Evolutionary conservation across 2,329 filamentous ascomycete species (phyloP).

Genomic region (Claviceps purpurea): DNA sequence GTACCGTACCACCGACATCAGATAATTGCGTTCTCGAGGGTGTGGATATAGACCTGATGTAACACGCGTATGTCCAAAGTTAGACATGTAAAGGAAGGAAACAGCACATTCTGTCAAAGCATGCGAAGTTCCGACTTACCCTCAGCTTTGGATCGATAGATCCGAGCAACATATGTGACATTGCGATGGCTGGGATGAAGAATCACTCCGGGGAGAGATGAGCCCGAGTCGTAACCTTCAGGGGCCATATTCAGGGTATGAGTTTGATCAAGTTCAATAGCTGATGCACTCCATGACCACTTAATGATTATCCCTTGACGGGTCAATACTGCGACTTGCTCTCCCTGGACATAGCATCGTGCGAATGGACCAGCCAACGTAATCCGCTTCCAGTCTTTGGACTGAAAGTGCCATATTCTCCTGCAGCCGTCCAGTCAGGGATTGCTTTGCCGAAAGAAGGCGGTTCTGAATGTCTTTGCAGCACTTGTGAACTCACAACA

Average conservation of each 20-base stretch:
- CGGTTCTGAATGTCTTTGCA: neutral
- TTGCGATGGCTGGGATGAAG: neutral
- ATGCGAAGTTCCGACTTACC: neutral
- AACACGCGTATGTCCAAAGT: neutral
- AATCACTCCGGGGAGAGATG: conserved; percentile 1
- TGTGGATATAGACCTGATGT: neutral
- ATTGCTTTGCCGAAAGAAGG: neutral
- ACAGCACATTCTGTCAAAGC: neutral
- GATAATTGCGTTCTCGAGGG: neutral
- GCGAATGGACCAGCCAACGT: conserved; percentile 9
- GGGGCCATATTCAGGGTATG: neutral
- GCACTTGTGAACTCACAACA: conserved; percentile 5
- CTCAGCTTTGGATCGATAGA: neutral
- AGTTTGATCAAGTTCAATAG: conserved; percentile 8
- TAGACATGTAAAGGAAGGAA: neutral
- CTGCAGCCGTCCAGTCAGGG: conserved; percentile 4
- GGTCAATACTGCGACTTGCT: conserved; percentile 11
- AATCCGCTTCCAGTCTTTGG: conserved; percentile 9
- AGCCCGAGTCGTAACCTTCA: neutral
- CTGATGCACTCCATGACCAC: conserved; percentile 11
- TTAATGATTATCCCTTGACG: conserved; percentile 10
- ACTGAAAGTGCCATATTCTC: conserved; percentile 10
- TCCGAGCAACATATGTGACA: neutral
- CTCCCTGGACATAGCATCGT: conserved; percentile 9
- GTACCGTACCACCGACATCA: conserved; percentile 3